A percentile compares a stretch with the other conserved stretches of the same genome.
Conservation (phyloP, 495 filamentous ascomycete species). For the Penicillium herquei region DNA sequence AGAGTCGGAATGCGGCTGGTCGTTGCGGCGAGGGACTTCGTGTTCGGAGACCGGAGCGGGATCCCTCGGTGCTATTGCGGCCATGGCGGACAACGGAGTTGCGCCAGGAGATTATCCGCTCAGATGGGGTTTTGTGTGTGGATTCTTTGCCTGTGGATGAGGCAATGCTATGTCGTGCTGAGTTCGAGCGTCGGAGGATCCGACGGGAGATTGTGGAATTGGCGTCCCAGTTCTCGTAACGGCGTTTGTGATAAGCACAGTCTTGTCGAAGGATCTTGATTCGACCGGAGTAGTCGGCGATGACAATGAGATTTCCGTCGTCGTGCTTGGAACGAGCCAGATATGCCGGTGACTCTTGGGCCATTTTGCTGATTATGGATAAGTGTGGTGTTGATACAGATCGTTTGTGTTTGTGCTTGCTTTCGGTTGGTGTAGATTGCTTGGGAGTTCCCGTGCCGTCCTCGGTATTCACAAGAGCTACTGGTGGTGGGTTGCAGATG, state of each 20-base stretch:
- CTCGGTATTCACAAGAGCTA: conserved; percentile 75
- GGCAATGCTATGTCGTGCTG: conserved; percentile 50
- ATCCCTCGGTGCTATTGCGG: conserved; percentile 51
- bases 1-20: conserved; percentile 13
- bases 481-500: conserved; percentile 91
- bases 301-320: conserved; percentile 89
- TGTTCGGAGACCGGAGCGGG: conserved; percentile 36
- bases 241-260: conserved; percentile 69
- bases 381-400: conserved; percentile 20
- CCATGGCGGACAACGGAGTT: conserved; percentile 66
- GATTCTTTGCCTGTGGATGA: conserved; percentile 48
- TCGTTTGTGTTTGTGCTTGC: conserved; percentile 19
- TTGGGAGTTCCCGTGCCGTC: conserved; percentile 51
- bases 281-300: conserved; percentile 79
- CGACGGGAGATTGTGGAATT: conserved; percentile 77
- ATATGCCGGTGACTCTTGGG: conserved; percentile 65
- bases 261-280: conserved; percentile 96
- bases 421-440: conserved; percentile 17
- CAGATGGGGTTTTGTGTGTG: conserved; percentile 60
- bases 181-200: conserved; percentile 68
- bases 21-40: conserved; percentile 57
- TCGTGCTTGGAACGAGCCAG: conserved; percentile 70
- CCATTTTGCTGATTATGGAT: conserved; percentile 51
- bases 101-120: conserved; percentile 91
- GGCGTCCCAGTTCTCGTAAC: conserved; percentile 50